A percentile compares a stretch with the other conserved stretches of the same genome.
These are phyloP conservation scores for Candida gigantensis DNA, from an alignment of 1,139 yeast species.

Conservation along the genomic window DNA sequence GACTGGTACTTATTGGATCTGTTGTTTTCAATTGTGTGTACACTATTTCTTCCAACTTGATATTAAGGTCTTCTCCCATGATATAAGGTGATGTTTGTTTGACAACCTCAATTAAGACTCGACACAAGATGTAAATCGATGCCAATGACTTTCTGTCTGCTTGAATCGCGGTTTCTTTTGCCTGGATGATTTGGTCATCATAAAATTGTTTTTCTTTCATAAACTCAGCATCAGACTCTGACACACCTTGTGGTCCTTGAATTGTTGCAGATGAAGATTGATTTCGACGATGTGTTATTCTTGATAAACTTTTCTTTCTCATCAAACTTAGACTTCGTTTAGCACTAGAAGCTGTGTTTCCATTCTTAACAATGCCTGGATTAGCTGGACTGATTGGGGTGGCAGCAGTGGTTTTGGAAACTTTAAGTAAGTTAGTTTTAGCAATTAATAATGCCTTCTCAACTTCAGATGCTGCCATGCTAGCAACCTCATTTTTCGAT, in stretches of 20 bases:
- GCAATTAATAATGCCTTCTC: conserved; percentile 38
- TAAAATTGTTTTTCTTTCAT: conserved; percentile 26
- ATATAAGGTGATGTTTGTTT: conserved; percentile 76
- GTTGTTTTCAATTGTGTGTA: conserved; percentile 87
- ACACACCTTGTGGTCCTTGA: conserved; percentile 5
- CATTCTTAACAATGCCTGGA: conserved; percentile 21
- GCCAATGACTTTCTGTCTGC: conserved; percentile 87
- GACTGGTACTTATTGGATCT: conserved; percentile 67
- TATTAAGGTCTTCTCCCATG: conserved; percentile 78
- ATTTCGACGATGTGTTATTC: conserved; percentile 39
- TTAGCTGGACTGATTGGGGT: conserved; percentile 10
- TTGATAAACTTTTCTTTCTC: conserved; percentile 43
- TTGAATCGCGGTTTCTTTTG: conserved; percentile 71
- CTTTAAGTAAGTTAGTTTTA: conserved; percentile 18
- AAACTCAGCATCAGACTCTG: conserved; percentile 19
- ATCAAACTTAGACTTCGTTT: conserved; percentile 45
- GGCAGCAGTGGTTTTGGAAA: conserved; percentile 5
- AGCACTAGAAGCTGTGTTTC: conserved; percentile 20
- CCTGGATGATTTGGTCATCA: conserved; percentile 52
- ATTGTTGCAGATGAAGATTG: conserved; percentile 34
- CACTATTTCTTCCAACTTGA: conserved; percentile 87
- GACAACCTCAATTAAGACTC: conserved; percentile 91
- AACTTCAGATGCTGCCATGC: conserved; percentile 67
- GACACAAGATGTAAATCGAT: conserved; percentile 85
- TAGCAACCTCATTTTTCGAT: conserved; percentile 81